Evolutionary conservation across 1,284 basidiomycete species (phyloP).

Genomic region (Cutaneotrichosporon sp.): DNA sequence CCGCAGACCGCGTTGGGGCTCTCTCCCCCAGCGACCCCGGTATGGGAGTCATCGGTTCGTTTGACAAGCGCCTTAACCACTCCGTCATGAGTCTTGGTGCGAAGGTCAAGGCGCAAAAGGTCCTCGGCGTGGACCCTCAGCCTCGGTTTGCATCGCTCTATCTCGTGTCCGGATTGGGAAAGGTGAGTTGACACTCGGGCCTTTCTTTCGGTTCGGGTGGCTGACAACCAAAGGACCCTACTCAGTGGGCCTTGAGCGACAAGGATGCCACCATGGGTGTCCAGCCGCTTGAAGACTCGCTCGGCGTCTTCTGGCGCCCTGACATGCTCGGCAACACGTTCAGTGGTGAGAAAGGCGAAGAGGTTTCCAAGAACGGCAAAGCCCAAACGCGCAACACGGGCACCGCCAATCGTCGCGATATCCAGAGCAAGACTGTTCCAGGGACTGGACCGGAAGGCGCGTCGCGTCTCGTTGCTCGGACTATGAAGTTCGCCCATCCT

Average conservation of each 20-base stretch:
- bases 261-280: conserved; percentile 77
- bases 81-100: conserved; percentile 17
- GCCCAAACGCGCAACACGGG: conserved; percentile 29
- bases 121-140: conserved; percentile 30
- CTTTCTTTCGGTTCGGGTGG: background rate
- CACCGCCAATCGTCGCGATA: conserved; percentile 48
- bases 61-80: conserved; percentile 18
- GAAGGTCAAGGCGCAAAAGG: conserved; percentile 33
- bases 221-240: conserved; percentile 22
- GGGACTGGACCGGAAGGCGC: conserved; percentile 40
- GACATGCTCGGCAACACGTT: conserved; percentile 87
- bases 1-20: conserved; percentile 12
- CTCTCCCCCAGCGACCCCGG: conserved; percentile 3
- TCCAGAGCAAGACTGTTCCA: conserved; percentile 52
- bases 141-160: conserved; percentile 51
- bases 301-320: conserved; percentile 88
- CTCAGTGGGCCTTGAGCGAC: conserved; percentile 82
- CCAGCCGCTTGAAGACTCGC: conserved; percentile 78
- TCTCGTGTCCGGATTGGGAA: conserved; percentile 52
- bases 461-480: conserved; percentile 75
- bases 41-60: conserved; percentile 18
- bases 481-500: conserved; percentile 65
- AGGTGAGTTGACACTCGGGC: conserved; percentile 32
- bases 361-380: conserved; percentile 23
- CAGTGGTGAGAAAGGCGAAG: conserved; percentile 56